Evolutionary conservation across 768 basidiomycete genomes (phyloP).

Genomic region (Suillus occidentalis): DNA sequence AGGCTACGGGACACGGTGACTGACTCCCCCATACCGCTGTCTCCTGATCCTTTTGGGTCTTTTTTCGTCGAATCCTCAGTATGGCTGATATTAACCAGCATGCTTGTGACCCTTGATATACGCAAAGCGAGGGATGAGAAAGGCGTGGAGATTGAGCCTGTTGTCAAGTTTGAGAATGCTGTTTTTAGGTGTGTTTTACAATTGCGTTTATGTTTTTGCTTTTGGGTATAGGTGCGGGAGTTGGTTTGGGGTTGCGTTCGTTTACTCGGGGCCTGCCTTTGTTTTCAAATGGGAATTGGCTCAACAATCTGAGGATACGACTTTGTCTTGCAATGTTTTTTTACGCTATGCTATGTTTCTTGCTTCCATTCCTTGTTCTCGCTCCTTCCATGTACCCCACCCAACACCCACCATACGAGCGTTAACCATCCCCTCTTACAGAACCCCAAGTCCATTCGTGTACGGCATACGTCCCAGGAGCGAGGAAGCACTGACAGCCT

Average conservation of each 20-base stretch:
- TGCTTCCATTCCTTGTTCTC: not conserved
- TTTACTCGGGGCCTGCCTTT: not conserved
- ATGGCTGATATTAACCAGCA: constrained; percentile 56
- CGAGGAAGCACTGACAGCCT: constrained; percentile 45
- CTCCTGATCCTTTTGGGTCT: constrained; percentile 82
- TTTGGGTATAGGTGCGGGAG: not conserved
- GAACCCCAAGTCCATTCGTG: constrained; percentile 39
- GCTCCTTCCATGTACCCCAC: not conserved
- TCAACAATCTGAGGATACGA: not conserved
- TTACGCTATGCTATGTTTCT: not conserved
- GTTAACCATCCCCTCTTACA: not conserved
- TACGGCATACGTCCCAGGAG: constrained; percentile 53
- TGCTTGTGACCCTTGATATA: constrained; percentile 60
- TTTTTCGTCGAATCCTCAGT: constrained; percentile 63
- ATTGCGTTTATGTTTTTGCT: not conserved
- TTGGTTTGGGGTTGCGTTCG: too few relatives aligned
- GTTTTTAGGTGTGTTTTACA: constrained; percentile 58
- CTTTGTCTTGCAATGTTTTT: not conserved
- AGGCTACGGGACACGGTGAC: constrained; percentile 23
- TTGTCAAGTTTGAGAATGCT: constrained; percentile 55
- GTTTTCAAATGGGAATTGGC: too few relatives aligned
- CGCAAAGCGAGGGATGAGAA: constrained; percentile 48
- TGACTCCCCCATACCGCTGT: constrained; percentile 73
- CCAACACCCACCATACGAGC: not conserved
- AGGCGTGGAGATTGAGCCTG: constrained; percentile 50